A percentile compares a stretch with the other conserved stretches of the same genome.
Evolutionary conservation across 176 grass and related monocot genomes (phyloP).

Genomic region (Poa pratensis): DNA sequence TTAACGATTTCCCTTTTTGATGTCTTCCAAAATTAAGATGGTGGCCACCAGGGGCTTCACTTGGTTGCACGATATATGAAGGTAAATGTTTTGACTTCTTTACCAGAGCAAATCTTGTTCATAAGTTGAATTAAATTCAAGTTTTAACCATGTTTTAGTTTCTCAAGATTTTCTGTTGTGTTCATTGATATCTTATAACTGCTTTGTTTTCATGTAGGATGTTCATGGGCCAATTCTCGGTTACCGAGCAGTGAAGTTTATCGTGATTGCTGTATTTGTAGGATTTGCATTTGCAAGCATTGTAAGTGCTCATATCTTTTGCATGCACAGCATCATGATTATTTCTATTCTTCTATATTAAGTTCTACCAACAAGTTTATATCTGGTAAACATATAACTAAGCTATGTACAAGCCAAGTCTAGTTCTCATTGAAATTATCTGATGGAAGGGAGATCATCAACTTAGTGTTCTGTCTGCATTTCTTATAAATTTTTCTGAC

Average conservation of each 20-base stretch:
- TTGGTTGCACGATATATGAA: constrained; percentile 92
- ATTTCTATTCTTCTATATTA: constrained; percentile 37
- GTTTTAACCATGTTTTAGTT: constrained; percentile 22
- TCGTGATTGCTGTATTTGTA: constrained; percentile 75
- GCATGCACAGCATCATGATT: constrained; percentile 4
- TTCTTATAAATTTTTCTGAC: constrained; percentile 26
- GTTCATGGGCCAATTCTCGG: constrained; percentile 80
- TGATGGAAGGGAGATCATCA: constrained; percentile 19
- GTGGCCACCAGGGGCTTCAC: constrained; percentile 43
- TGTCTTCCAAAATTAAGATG: constrained; percentile 55
- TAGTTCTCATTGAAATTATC: constrained; percentile 34
- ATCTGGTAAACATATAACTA: constrained; percentile 14
- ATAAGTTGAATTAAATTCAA: constrained; percentile 24
- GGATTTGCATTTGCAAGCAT: constrained; percentile 93
- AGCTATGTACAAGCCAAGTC: constrained; percentile 2
- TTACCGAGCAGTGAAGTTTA: constrained; percentile 71
- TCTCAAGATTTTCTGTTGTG: constrained; percentile 27
- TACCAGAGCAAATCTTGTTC: constrained; percentile 16
- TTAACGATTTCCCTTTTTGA: constrained; percentile 35
- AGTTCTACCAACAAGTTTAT: constrained; percentile 1
- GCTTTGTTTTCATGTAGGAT: constrained; percentile 55
- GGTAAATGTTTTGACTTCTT: constrained; percentile 50
- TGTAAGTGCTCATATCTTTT: constrained; percentile 63
- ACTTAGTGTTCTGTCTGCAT: constrained; percentile 24
- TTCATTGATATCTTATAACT: constrained; percentile 37